Evolutionary conservation across 1,284 basidiomycete genomes (phyloP).

Genomic region (Irpex sp.): DNA sequence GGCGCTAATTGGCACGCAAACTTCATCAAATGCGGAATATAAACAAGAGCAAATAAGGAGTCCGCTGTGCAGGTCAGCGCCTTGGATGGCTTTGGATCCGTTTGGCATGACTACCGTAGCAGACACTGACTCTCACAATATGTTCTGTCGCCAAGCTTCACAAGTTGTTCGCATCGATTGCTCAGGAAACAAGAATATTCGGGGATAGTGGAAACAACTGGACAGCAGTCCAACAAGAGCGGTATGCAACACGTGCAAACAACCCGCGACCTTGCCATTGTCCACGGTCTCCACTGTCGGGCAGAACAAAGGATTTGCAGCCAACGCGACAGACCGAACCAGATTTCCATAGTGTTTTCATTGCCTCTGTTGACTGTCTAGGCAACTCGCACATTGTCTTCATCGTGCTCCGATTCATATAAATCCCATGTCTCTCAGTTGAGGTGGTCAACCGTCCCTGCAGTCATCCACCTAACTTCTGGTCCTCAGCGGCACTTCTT

Average conservation of each 20-base stretch:
- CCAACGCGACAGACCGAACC: background rate
- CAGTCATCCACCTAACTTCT: slow-evolving; percentile 1
- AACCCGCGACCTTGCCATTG: background rate
- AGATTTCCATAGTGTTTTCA: background rate
- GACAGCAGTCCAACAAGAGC: background rate
- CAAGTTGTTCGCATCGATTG: background rate
- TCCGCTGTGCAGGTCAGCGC: no score
- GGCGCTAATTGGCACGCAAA: background rate
- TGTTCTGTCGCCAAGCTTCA: background rate
- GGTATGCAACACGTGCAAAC: background rate
- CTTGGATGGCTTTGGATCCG: background rate
- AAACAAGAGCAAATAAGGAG: background rate
- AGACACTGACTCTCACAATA: background rate
- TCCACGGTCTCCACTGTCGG: background rate
- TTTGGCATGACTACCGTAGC: background rate
- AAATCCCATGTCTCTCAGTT: background rate
- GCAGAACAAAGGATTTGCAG: background rate
- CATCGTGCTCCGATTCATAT: background rate
- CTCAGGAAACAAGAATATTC: background rate
- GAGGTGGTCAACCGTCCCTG: background rate
- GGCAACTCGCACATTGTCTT: slow-evolving; percentile 20
- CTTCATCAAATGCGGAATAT: background rate
- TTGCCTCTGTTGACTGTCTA: background rate
- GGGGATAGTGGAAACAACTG: background rate
- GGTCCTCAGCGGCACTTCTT: no score